Percentiles rank a stretch among this genome's conserved stretches.
Evolutionary conservation across 2,329 filamentous ascomycete species (phyloP).

Genomic region (Colletotrichum brevisporum): DNA sequence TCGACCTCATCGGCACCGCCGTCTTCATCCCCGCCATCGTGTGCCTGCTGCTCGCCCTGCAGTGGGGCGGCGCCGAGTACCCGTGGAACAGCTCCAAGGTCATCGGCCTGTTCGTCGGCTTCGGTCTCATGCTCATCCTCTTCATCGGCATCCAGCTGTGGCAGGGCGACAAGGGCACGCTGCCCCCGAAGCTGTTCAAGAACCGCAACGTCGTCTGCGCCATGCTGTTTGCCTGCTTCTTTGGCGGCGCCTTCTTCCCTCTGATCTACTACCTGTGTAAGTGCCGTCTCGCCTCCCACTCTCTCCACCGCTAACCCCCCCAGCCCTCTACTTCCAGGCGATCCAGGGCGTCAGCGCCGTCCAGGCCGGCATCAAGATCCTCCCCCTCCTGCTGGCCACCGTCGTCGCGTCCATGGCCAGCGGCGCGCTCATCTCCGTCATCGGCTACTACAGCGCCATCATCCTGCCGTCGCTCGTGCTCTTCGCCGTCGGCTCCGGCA

Average conservation of each 20-base stretch:
- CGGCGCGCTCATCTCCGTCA: conserved; percentile 57
- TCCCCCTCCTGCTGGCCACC: conserved; percentile 66
- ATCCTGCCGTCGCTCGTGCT: conserved; percentile 59
- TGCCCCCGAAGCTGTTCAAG: conserved; percentile 64
- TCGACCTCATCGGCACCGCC: conserved; percentile 69
- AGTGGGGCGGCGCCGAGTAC: conserved; percentile 69
- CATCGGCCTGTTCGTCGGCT: conserved; percentile 66
- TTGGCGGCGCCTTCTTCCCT: conserved; percentile 66
- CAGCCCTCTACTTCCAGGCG: conserved; percentile 68
- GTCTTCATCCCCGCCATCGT: conserved; percentile 67
- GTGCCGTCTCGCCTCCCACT: conserved; percentile 34
- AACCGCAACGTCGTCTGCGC: conserved; percentile 58
- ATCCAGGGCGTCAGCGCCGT: conserved; percentile 67
- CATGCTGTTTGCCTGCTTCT: conserved; percentile 61
- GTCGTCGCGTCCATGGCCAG: conserved; percentile 62
- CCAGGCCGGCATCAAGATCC: conserved; percentile 67
- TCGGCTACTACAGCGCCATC: conserved; percentile 60
- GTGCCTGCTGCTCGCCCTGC: conserved; percentile 67
- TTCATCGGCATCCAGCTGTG: conserved; percentile 64
- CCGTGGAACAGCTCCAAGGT: conserved; percentile 64
- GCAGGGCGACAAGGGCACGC: conserved; percentile 62
- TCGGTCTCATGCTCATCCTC: conserved; percentile 58
- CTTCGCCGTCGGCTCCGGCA: conserved; percentile 63
- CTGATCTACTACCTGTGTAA: conserved; percentile 68
- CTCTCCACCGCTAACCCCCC: conserved; percentile 8